phyloP scores from a whole-genome alignment of 352 stramenopile genomes.

The Nothophytophthora sp. region DNA sequence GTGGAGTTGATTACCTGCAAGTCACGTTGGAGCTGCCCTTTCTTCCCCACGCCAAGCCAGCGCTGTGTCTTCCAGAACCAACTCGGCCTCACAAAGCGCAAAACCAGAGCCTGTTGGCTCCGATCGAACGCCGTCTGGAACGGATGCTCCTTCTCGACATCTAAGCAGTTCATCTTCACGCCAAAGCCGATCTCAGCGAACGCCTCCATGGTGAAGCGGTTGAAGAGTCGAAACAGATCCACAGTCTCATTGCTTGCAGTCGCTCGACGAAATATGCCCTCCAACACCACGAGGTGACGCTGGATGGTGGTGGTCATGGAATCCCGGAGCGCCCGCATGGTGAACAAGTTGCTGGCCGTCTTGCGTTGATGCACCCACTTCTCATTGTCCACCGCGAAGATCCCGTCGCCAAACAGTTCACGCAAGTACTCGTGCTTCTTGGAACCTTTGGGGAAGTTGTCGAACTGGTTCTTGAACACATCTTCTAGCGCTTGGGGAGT shows the following conservation, averaged over 20 bases:
- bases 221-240: constrained; percentile 49
- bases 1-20: constrained; percentile 45
- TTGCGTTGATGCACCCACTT: constrained; percentile 76
- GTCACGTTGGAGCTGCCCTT: constrained; percentile 38
- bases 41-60: constrained; percentile 29
- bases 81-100: constrained; percentile 39
- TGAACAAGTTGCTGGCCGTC: constrained; percentile 81
- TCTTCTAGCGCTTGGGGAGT: constrained; percentile 39
- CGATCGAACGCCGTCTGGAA: constrained; percentile 67
- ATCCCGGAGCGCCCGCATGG: constrained; percentile 36
- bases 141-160: constrained; percentile 33
- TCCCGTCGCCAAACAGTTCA: constrained; percentile 66
- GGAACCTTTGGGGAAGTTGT: constrained; percentile 68
- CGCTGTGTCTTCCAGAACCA: constrained; percentile 57
- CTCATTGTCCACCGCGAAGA: constrained; percentile 64
- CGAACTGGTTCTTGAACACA: constrained; percentile 60
- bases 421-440: constrained; percentile 27
- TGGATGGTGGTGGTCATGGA: constrained; percentile 36
- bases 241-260: constrained; percentile 15
- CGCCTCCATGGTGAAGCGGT: constrained; percentile 64
- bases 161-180: constrained; percentile 38
- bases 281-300: constrained; percentile 24
- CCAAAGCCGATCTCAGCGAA: constrained; percentile 79
- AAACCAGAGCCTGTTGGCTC: constrained; percentile 28
- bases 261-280: constrained; percentile 18